A percentile compares a stretch with the other conserved stretches of the same genome.
These are phyloP conservation scores for Tricholoma flavovirens DNA, from an alignment of 768 basidiomycete genomes.

Conservation along the genomic window DNA sequence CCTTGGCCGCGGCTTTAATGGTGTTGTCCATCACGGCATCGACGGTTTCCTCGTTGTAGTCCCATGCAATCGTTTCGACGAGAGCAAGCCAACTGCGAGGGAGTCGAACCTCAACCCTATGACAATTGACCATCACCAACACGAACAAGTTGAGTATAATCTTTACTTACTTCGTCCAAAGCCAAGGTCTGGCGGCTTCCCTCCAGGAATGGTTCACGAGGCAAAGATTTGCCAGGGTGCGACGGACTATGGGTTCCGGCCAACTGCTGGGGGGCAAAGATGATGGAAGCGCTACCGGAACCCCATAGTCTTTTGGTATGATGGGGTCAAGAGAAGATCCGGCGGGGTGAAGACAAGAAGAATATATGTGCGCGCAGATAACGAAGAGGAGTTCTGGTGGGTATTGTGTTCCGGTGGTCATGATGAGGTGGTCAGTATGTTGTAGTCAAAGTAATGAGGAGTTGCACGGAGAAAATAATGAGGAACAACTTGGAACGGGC, in stretches of 20 bases:
- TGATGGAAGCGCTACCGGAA: conserved; percentile 64
- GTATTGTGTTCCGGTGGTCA: conserved; percentile 35
- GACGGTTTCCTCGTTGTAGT: conserved; percentile 61
- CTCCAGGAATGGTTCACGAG: conserved; percentile 76
- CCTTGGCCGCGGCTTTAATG: conserved; percentile 60
- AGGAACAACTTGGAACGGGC: neutral
- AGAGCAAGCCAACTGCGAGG: conserved; percentile 82
- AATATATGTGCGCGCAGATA: conserved; percentile 70
- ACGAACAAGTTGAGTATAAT: conserved; percentile 1
- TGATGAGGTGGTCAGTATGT: conserved; percentile 14
- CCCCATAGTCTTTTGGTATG: conserved; percentile 35
- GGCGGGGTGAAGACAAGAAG: conserved; percentile 50
- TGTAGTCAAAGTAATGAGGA: no score
- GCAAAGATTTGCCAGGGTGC: conserved; percentile 64
- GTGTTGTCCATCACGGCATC: conserved; percentile 61
- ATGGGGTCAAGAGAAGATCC: conserved; percentile 68
- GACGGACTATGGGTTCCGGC: conserved; percentile 60
- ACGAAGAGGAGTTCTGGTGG: conserved; percentile 69
- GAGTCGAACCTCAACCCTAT: conserved; percentile 68
- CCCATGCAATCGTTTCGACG: conserved; percentile 73
- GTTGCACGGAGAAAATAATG: neutral
- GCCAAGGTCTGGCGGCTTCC: conserved; percentile 81
- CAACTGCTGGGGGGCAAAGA: conserved; percentile 68
- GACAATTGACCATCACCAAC: neutral
- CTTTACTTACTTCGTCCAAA: conserved; percentile 63